Evolutionary conservation across 139 green algal species (phyloP), one percentile per base, ranked within the genome.

Genomic region (Bryopsis sp.): DNA sequence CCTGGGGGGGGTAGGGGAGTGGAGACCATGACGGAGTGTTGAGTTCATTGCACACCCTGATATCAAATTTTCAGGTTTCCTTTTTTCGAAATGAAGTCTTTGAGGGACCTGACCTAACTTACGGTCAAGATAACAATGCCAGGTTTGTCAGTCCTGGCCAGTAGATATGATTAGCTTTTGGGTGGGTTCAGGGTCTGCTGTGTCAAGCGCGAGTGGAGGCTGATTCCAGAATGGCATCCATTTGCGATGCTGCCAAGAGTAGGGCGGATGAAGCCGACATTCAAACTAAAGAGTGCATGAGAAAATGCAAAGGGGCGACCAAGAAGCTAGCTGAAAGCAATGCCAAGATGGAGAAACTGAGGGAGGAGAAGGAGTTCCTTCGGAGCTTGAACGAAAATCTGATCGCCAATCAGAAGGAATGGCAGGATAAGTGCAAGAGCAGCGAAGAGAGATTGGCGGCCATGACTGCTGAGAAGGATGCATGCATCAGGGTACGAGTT

Each of bases 321-420:
- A 69, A 69, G n/a, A 69, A 69, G 43, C 26, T 37, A 81, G 65
- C 70, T 28, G 78, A 87, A 37, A 50, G 61, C 4, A 58, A 6
- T n/a, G 57, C n/a, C 1, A 72, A 67, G 34, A n/a, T 71, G 8
- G 36, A 47, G n/a, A 76, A 82, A 65, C 48, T 77, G 4, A 31
- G 26, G 3, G 76, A 90, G 70, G 89, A 93, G 75, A 72, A 74
- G 0, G 79, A 87, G 35, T 94, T 94, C 65, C 74, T 95, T 39
- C 76, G 78, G 64, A 76, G 83, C 26, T 73, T 94, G 7, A 92
- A 89, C 39, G 82, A 88, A 29, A 83, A 64, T 19, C 73, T 90
- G 64, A 72, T 90, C 37, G 39, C 68, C 28, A 88, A 90, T 69
- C 82, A 88, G 72, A 71, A 78, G 57, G 76, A 79, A 33, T 80